Evolutionary conservation across 306 rosid species (phyloP).

Genomic region (Vigna nakashimae): DNA sequence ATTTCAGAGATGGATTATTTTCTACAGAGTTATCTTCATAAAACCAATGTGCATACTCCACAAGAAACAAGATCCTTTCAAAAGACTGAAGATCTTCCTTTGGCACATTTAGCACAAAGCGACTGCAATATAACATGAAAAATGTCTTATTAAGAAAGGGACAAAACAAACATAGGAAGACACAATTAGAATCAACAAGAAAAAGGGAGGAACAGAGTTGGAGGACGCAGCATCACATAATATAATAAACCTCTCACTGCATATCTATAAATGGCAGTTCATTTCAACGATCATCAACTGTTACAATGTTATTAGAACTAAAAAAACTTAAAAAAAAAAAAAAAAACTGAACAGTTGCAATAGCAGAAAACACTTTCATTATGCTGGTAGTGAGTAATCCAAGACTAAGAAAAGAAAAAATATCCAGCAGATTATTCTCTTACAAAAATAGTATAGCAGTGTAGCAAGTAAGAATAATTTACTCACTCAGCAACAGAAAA

Average conservation of each 20-base stretch:
- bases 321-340: too few relatives aligned
- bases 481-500: not conserved
- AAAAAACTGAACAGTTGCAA: not conserved
- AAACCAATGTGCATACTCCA: constrained; percentile 99
- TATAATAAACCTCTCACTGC: constrained; percentile 2
- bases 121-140: constrained; percentile 64
- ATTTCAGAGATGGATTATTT: constrained; percentile 90
- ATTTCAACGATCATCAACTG: constrained; percentile 6
- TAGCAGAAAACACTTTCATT: not conserved
- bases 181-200: constrained; percentile 7
- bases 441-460: constrained; percentile 8
- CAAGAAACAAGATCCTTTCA: constrained; percentile 93
- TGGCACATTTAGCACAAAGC: constrained; percentile 94
- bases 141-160: not conserved
- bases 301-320: not conserved
- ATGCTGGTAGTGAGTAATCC: not conserved
- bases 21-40: constrained; percentile 98
- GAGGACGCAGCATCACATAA: not conserved
- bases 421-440: constrained; percentile 2
- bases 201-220: not conserved
- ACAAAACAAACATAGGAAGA: not conserved
- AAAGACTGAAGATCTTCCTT: constrained; percentile 97
- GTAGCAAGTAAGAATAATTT: not conserved
- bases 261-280: not conserved
- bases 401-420: not conserved